phyloP scores from a whole-genome alignment of 768 basidiomycete genomes.

The Boletus reticuloceps region DNA sequence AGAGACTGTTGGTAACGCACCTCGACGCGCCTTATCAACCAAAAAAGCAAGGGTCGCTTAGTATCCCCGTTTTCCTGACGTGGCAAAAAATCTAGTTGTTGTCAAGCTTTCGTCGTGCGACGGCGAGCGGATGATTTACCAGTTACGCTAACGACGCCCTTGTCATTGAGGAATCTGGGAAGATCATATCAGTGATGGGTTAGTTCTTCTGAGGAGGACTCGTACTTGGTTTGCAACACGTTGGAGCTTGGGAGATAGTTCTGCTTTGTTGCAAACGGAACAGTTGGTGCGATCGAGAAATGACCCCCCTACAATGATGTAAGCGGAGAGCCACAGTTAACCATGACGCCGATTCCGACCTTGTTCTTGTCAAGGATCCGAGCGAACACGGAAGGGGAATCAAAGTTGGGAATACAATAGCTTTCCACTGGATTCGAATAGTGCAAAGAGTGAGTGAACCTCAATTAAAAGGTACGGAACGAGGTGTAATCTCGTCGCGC shows the following conservation, averaged over 20 bases:
- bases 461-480: neutral
- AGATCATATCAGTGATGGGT: neutral
- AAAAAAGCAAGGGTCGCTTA: slow-evolving; percentile 68
- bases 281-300: slow-evolving; percentile 79
- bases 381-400: slow-evolving; percentile 90
- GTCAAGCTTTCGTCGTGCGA: slow-evolving; percentile 4
- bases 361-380: slow-evolving; percentile 86
- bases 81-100: slow-evolving; percentile 68
- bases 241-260: slow-evolving; percentile 82
- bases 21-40: slow-evolving; percentile 84
- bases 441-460: slow-evolving; percentile 2
- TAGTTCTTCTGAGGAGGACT: neutral
- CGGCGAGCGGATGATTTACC: slow-evolving; percentile 38
- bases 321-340: neutral
- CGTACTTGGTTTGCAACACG: slow-evolving; percentile 78
- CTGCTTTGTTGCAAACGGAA: slow-evolving; percentile 72
- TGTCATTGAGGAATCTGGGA: slow-evolving; percentile 73
- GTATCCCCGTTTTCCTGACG: slow-evolving; percentile 44
- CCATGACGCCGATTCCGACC: slow-evolving; percentile 21
- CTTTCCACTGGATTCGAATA: slow-evolving; percentile 63
- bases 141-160: slow-evolving; percentile 83
- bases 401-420: slow-evolving; percentile 91
- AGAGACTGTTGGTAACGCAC: slow-evolving; percentile 24
- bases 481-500: neutral
- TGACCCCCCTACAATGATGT: slow-evolving; percentile 68